Base-by-base conservation (phyloP, 1,284 basidiomycete species). In the Cryptococcus sp. region DNA sequence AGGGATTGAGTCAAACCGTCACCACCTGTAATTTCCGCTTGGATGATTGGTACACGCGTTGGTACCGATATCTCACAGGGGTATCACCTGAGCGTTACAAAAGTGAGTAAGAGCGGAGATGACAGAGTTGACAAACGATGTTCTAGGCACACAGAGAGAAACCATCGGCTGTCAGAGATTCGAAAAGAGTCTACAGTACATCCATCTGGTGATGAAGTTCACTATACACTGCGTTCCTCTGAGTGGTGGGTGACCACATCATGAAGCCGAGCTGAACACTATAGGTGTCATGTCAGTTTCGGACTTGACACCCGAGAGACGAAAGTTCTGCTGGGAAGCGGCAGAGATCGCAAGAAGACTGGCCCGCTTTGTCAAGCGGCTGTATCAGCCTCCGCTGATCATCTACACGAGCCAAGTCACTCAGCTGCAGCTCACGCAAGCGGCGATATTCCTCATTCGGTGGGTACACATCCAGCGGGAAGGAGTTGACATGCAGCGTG, bases 371-470 rank as follows among this genome's bases (percentile, higher is more conserved):
- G 39, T 45, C 19, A 53, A 22, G 22, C 38, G 47, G 23, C 17
- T 16, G 5, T 58, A 53, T 42, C 51, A 52, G 22, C 56, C 56
- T 20, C 51, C 56, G 16, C 41, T 25, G 6, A 53, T 53, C 23
- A 53, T 38, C 38, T 58, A 58, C 40, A 47, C 46, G 22, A 27
- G 22, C 38, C 42, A 47, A n/a, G 43, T 58, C 20, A 40, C 56
- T 16, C 51, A 53, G 51, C 51, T 53, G 7, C 51, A 53, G 27
- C 51, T 53, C 40, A 45, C 51, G 7, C 51, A 53, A 16, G 51
- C 51, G 20, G 51, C 40, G 7, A 40, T 53, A 16, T 53, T 53
- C 41, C 51, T 53, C 51, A 43, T 53, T 15, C 19, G 51, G 51
- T 53, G 25, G 16, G 51, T 45, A 10, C 30, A 10, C 22, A 7